Evolutionary conservation across 1,284 basidiomycete species (phyloP).

Genomic region (Pisolithus thermaeus): DNA sequence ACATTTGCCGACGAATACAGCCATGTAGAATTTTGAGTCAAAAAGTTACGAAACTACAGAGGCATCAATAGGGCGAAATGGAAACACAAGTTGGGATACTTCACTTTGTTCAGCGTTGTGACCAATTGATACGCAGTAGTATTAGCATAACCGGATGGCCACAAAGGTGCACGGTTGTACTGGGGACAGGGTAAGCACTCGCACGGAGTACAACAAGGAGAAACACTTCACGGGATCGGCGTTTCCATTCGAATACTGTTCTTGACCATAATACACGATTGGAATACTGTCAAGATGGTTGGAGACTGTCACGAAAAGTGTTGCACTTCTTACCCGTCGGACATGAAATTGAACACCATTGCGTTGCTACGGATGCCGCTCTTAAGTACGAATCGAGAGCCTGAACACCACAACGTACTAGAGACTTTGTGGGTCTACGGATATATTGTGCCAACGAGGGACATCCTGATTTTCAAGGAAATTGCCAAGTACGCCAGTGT

Average conservation of each 20-base stretch:
- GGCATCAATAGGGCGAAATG: constrained; percentile 1
- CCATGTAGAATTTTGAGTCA: constrained; percentile 61
- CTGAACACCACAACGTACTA: constrained; percentile 36
- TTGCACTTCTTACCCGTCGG: constrained; percentile 40
- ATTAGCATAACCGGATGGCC: constrained; percentile 64
- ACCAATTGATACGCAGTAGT: constrained; percentile 59
- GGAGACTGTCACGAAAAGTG: background rate
- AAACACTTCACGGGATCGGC: constrained; percentile 49
- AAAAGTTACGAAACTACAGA: constrained; percentile 57
- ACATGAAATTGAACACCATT: constrained; percentile 62
- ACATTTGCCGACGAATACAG: constrained; percentile 51
- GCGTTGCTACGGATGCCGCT: constrained; percentile 44
- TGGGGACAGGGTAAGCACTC: constrained; percentile 16
- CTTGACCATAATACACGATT: constrained; percentile 78
- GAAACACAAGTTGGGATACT: background rate
- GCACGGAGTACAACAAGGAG: background rate
- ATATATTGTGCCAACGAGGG: constrained; percentile 65
- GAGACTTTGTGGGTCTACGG: constrained; percentile 55
- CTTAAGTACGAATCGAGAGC: background rate
- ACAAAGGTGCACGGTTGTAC: constrained; percentile 75
- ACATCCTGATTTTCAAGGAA: constrained; percentile 85
- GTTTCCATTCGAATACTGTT: constrained; percentile 57
- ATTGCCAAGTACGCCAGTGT: constrained; percentile 57
- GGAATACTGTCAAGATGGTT: constrained; percentile 47
- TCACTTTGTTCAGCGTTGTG: constrained; percentile 56